Conservation (phyloP, 202 grass and related monocot species). For the Zizania palustris region DNA sequence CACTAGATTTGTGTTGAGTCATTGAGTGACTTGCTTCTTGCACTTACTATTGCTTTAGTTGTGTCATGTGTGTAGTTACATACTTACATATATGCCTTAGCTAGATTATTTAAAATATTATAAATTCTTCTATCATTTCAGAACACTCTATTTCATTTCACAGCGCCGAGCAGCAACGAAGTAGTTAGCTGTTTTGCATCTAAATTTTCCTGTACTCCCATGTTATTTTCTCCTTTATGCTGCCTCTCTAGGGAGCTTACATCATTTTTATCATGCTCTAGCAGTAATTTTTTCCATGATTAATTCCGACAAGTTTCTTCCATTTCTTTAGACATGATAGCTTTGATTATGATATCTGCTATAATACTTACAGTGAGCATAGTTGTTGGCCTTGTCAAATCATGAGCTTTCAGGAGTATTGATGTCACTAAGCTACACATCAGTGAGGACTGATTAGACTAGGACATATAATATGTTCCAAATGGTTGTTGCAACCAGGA, state of each 20-base stretch:
- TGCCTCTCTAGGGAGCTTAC: not conserved
- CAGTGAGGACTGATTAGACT: conserved; percentile 20
- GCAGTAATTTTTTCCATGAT: not conserved
- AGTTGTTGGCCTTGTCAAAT: conserved; percentile 37
- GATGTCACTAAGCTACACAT: conserved; percentile 25
- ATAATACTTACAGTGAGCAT: not conserved
- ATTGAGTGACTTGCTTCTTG: conserved; percentile 2
- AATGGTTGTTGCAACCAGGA: conserved; percentile 41
- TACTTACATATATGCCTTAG: not conserved
- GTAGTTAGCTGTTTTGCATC: not conserved
- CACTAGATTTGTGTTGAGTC: not conserved
- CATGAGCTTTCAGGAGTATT: conserved; percentile 25
- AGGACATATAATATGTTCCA: conserved; percentile 44
- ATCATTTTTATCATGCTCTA: conserved; percentile 26
- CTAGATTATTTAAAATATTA: not conserved
- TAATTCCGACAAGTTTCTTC: conserved; percentile 31
- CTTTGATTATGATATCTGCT: conserved; percentile 13
- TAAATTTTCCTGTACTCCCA: conserved; percentile 14
- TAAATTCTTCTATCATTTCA: not conserved
- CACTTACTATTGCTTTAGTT: not conserved
- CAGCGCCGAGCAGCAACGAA: not conserved
- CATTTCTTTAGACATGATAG: conserved; percentile 12
- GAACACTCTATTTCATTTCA: not conserved
- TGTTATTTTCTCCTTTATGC: not conserved
- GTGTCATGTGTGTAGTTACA: not conserved